These are phyloP conservation scores for Scedosporium apiospermum DNA, from an alignment of 2,329 filamentous ascomycete species.

Conservation along the genomic window DNA sequence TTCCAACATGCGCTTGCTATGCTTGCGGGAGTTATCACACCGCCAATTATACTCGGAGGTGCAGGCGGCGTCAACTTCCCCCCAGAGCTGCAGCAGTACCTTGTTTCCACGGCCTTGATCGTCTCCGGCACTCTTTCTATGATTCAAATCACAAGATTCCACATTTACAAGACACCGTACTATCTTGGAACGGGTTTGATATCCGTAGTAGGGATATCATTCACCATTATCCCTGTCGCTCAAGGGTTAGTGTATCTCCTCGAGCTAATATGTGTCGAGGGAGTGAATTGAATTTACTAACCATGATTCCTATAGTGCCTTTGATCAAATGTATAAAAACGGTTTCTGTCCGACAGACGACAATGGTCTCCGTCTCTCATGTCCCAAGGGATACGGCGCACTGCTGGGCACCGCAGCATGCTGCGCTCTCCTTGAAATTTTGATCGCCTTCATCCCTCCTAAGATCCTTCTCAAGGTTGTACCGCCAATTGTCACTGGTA, in stretches of 20 bases:
- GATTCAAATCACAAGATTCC: constrained; percentile 70
- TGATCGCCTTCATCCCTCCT: constrained; percentile 66
- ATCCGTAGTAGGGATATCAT: constrained; percentile 71
- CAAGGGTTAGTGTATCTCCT: constrained; percentile 31
- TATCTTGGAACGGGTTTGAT: constrained; percentile 72
- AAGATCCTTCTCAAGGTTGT: constrained; percentile 61
- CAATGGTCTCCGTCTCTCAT: constrained; percentile 59
- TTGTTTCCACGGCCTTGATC: constrained; percentile 70
- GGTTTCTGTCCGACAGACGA: constrained; percentile 54
- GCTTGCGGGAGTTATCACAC: constrained; percentile 67
- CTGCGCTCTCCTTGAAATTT: constrained; percentile 60
- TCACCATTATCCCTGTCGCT: constrained; percentile 66
- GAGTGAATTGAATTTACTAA: too few relatives aligned
- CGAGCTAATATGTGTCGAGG: not conserved
- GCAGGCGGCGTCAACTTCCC: constrained; percentile 54
- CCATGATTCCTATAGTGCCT: constrained; percentile 27
- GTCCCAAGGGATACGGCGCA: constrained; percentile 64
- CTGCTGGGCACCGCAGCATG: constrained; percentile 61
- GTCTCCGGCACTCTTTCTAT: constrained; percentile 67
- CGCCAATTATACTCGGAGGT: constrained; percentile 62
- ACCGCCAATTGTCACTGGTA: constrained; percentile 61
- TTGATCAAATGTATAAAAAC: constrained; percentile 68
- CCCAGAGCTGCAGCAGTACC: constrained; percentile 56
- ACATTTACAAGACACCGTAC: constrained; percentile 60
- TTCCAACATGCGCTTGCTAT: constrained; percentile 74